Conservation (phyloP, 2,329 filamentous ascomycete species). For the Arthroderma sp. region DNA sequence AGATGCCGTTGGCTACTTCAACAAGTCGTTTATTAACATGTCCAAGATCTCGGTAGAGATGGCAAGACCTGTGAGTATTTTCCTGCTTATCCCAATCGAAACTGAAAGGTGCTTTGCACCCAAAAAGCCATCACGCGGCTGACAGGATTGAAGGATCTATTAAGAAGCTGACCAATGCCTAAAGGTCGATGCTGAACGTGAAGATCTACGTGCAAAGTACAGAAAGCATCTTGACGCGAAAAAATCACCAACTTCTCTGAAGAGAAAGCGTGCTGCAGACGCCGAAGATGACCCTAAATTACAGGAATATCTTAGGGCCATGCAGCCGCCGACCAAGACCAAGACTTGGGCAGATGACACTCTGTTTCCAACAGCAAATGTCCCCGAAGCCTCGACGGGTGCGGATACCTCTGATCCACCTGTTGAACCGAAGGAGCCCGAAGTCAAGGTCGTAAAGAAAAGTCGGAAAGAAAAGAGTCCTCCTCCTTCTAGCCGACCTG, state of each 20-base stretch:
- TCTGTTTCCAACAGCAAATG: constrained; percentile 18
- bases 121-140: constrained; percentile 4
- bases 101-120: too few relatives aligned
- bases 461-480: not conserved
- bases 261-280: constrained; percentile 35
- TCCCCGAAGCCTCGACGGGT: not conserved
- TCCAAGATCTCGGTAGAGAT: constrained; percentile 84
- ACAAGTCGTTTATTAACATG: constrained; percentile 90
- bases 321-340: constrained; percentile 54
- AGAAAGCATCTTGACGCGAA: constrained; percentile 12
- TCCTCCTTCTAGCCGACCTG: not conserved
- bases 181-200: constrained; percentile 28
- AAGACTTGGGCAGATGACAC: constrained; percentile 51
- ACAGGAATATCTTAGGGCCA: constrained; percentile 72
- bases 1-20: constrained; percentile 85
- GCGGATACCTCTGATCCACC: constrained; percentile 16
- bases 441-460: not conserved
- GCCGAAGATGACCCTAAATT: constrained; percentile 60
- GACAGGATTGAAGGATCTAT: constrained; percentile 18
- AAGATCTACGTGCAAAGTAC: constrained; percentile 13
- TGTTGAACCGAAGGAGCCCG: constrained; percentile 45
- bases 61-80: constrained; percentile 57
- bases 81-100: not conserved
- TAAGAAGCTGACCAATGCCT: constrained; percentile 25
- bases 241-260: constrained; percentile 18